Percentiles rank a stretch among this genome's conserved stretches.
These are phyloP conservation scores for Hyaloscypha bicolor DNA, from an alignment of 495 filamentous ascomycete genomes.

Conservation along the genomic window DNA sequence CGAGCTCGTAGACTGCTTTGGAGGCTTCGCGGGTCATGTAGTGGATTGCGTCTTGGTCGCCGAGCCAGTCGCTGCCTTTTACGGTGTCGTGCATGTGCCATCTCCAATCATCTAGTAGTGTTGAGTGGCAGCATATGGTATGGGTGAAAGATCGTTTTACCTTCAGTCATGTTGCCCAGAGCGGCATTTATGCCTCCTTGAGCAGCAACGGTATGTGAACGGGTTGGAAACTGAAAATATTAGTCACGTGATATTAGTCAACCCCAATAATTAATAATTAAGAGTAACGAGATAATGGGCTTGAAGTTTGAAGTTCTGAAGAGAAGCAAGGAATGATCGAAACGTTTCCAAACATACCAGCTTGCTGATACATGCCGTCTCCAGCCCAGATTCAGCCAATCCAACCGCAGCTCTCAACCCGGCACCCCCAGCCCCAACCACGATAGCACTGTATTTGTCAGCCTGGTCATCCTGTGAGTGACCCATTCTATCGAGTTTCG, in stretches of 20 bases:
- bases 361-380: slow-evolving; percentile 34
- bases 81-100: slow-evolving; percentile 37
- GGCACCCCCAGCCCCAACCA: slow-evolving; percentile 33
- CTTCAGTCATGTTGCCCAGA: slow-evolving; percentile 33
- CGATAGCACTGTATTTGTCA: slow-evolving; percentile 27
- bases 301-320: not conserved
- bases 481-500: not conserved
- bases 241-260: not conserved
- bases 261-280: not conserved
- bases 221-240: slow-evolving; percentile 28
- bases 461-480: not conserved
- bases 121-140: not conserved
- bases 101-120: slow-evolving; percentile 29
- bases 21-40: slow-evolving; percentile 32
- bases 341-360: slow-evolving; percentile 17
- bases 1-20: slow-evolving; percentile 30
- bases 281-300: not conserved
- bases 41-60: slow-evolving; percentile 36
- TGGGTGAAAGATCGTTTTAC: not conserved
- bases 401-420: slow-evolving; percentile 33
- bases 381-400: slow-evolving; percentile 27
- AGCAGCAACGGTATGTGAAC: slow-evolving; percentile 32
- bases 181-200: slow-evolving; percentile 35
- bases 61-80: slow-evolving; percentile 34
- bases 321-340: not conserved